Evolutionary conservation across 495 filamentous ascomycete genomes (phyloP).

Genomic region (Sordaria brevicollis): DNA sequence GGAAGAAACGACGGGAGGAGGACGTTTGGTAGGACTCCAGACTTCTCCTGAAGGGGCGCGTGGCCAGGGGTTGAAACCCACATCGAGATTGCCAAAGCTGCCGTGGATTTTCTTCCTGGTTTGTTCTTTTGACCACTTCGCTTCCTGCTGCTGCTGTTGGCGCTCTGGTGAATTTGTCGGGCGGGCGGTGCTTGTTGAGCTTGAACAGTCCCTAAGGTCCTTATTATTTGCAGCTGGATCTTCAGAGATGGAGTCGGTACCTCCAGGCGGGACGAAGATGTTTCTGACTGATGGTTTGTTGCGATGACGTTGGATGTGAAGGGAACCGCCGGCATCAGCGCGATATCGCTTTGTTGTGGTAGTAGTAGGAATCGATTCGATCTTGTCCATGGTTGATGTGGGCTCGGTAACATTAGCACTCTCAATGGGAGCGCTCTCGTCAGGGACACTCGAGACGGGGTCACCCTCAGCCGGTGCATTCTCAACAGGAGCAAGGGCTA

Average conservation of each 20-base stretch:
- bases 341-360: not conserved
- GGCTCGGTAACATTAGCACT: not conserved
- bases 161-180: not conserved
- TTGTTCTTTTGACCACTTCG: not conserved
- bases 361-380: not conserved
- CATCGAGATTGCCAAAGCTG: constrained; percentile 1
- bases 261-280: not conserved
- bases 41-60: not conserved
- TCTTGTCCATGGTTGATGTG: not conserved
- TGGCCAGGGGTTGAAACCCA: constrained; percentile 6
- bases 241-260: not conserved
- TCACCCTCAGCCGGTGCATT: not conserved
- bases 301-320: not conserved
- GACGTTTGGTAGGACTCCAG: not conserved
- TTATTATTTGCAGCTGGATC: not conserved
- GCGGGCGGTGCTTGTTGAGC: not conserved
- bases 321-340: not conserved
- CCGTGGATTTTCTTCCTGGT: not conserved
- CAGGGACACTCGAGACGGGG: not conserved
- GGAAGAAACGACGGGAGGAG: not conserved
- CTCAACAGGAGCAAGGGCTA: not conserved
- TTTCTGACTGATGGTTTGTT: not conserved
- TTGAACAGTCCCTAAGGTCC: not conserved
- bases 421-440: not conserved
- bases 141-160: not conserved